These are phyloP conservation scores for Escallonia herrerae DNA, from an alignment of 129 eudicot genomes.

Conservation along the genomic window DNA sequence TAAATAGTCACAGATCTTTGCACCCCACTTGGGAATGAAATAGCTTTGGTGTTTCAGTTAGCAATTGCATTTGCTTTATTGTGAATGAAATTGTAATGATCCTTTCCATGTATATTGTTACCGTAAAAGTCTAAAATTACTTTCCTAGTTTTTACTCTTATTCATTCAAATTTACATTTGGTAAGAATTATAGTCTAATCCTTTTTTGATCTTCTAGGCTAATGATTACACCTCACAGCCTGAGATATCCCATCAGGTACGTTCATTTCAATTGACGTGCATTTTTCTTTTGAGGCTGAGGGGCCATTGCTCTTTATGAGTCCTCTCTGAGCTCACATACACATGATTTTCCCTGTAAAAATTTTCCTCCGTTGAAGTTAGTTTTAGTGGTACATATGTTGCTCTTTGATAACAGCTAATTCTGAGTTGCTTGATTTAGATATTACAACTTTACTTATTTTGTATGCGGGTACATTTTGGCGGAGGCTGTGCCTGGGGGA, in stretches of 20 bases:
- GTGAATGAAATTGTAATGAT: neutral
- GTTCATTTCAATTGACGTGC: neutral
- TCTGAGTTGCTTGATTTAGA: too few relatives aligned
- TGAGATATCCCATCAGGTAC: slow-evolving; percentile 86
- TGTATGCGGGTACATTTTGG: too few relatives aligned
- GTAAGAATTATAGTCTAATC: slow-evolving; percentile 1
- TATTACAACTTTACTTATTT: too few relatives aligned
- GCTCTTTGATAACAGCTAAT: too few relatives aligned
- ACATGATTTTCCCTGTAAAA: neutral
- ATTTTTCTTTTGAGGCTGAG: neutral
- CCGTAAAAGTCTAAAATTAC: neutral
- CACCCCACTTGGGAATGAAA: neutral
- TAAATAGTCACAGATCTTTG: neutral
- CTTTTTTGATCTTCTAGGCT: slow-evolving; percentile 35
- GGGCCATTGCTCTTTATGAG: neutral
- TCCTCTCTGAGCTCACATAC: neutral
- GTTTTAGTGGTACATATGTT: too few relatives aligned
- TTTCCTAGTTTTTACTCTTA: neutral
- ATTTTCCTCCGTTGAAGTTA: too few relatives aligned
- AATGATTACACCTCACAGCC: slow-evolving; percentile 72
- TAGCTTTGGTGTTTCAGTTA: slow-evolving; percentile 9
- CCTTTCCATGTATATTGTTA: neutral
- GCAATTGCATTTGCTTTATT: neutral
- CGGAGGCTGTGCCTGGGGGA: too few relatives aligned
- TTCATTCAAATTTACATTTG: neutral